Conservation (phyloP, 768 basidiomycete genomes). For the Lentinus tigrinus region DNA sequence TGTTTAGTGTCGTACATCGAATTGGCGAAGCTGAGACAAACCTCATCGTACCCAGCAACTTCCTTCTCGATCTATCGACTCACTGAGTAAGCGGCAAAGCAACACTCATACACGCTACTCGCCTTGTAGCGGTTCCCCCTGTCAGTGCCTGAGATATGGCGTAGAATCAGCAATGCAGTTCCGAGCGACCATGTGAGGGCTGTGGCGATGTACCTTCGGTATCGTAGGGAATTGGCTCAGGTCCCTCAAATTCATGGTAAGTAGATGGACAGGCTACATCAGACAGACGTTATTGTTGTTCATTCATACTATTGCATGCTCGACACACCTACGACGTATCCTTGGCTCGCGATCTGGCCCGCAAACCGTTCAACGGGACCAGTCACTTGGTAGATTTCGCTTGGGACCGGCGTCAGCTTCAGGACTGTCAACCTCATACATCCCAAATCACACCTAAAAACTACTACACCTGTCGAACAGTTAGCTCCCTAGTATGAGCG, state of each 20-base stretch:
- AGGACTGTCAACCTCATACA: background rate
- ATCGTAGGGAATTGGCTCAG: slow-evolving; percentile 88
- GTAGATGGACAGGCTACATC: slow-evolving; percentile 72
- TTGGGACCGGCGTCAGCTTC: slow-evolving; percentile 28
- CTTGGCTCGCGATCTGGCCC: slow-evolving; percentile 84
- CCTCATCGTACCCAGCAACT: slow-evolving; percentile 86
- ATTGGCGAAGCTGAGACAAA: slow-evolving; percentile 23
- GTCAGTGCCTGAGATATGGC: slow-evolving; percentile 60
- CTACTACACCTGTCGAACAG: slow-evolving; percentile 62
- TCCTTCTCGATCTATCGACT: slow-evolving; percentile 81
- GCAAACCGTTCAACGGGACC: slow-evolving; percentile 94
- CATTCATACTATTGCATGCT: background rate
- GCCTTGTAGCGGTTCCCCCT: slow-evolving; percentile 92
- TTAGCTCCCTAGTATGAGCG: slow-evolving; percentile 69
- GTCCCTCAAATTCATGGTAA: slow-evolving; percentile 92
- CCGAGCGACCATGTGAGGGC: background rate
- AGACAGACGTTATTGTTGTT: background rate
- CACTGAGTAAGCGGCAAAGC: no score
- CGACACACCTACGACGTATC: slow-evolving; percentile 73
- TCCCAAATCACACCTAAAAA: slow-evolving; percentile 58
- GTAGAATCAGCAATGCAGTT: background rate
- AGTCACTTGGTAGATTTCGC: slow-evolving; percentile 96
- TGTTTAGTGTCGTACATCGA: background rate
- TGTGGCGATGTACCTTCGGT: slow-evolving; percentile 54
- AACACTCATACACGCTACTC: background rate